Evolutionary conservation across 257 asterid species (phyloP), one percentile per base, ranked within the genome.

Genomic region (Datura wrightii): DNA sequence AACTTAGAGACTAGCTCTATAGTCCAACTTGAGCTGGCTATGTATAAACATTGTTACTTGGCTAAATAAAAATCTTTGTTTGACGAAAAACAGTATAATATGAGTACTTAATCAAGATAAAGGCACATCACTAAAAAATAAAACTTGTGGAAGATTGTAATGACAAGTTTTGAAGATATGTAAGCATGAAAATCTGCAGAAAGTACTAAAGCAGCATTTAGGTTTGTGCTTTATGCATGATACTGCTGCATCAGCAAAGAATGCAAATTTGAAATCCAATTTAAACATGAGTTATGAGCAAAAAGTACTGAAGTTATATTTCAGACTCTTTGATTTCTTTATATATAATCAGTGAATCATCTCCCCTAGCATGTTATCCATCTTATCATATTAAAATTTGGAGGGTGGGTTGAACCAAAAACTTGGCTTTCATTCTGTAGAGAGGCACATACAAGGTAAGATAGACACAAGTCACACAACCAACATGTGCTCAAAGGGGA

Each of bases 401-500:
- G 82, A 52, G 9, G 63, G 31, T 78, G n/a, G n/a, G 46, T 13
- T 76, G 24, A 31, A 50, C 62, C 82, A 52, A 7, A 8, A 52
- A 52, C 24, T 31, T 78, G 82, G 62, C 44, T 50, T 52, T 76
- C 82, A 52, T 13, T 76, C 48, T 31, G 46, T 50, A 52, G 63
- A 78, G 31, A 50, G 63, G n/a, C 34, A 24, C 60, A 78, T 14
- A 52, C 24, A 78, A 76, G 63, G 63, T 63, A 53, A 34, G 65
- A 78, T 78, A 78, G 65, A 5, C 48, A 78, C 82, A 53, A 78
- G 63, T 70, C 54, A 41, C 54, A 41, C 34, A 41, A 41, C 54
- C 34, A 3, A 78, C 82, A 50, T 34, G 82, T 53, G 82, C 82
- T 31, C 65, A 78, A 78, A 52, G 65, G 52, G 24, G 41, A 76